Base-by-base conservation (phyloP, 768 basidiomycete genomes). In the Aureoboletus auriporus region DNA sequence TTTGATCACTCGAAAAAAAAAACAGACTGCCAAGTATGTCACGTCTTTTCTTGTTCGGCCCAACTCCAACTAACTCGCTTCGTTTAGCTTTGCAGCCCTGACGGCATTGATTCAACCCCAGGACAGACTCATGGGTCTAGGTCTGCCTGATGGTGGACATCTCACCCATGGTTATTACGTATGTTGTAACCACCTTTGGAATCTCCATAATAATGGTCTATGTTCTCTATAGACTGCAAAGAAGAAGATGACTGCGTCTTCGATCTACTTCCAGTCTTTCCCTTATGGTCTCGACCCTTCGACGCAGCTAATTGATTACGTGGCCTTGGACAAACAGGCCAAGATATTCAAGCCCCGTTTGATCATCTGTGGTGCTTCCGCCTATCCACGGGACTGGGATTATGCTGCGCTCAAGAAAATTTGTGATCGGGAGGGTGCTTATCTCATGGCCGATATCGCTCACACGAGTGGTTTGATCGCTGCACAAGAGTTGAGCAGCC, bases 201-300 rank as follows among this genome's bases (percentile, higher is more conserved):
- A 8, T 45, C 20, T 2, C 20, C 20, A 23, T 23, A 23, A 23
- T 23, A 31, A 31, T 31, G 30, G 9, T 2, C 2, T 31, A 2
- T 12, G 30, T 12, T 31, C 51, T 37, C 30, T 39, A 14, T 59
- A 91, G 89, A 95, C 93, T 48, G 91, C 93, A 51, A 98, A 98
- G 76, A 96, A 97, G 79, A 98, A 99, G 74, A 98, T 99, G 85
- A 97, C 96, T 30, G 92, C 96, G 31, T 98, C 95, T 20, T 98
- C 96, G 16, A 97, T 99, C 74, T 98, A 98, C 77, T 99, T 98
- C 87, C 94, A 98, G 68, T 96, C 96, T 33, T 77, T 96, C 65
- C 95, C 96, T 39, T 99, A 98, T 61, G 83, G 78, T 41, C 84
- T 94, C 50, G 80, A 85, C 62, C 84, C 88, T 41, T 71, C 82